A percentile compares a stretch with the other conserved stretches of the same genome.
These are phyloP conservation scores for Brassica cretica DNA, from an alignment of 345 rosid genomes.

Conservation along the genomic window DNA sequence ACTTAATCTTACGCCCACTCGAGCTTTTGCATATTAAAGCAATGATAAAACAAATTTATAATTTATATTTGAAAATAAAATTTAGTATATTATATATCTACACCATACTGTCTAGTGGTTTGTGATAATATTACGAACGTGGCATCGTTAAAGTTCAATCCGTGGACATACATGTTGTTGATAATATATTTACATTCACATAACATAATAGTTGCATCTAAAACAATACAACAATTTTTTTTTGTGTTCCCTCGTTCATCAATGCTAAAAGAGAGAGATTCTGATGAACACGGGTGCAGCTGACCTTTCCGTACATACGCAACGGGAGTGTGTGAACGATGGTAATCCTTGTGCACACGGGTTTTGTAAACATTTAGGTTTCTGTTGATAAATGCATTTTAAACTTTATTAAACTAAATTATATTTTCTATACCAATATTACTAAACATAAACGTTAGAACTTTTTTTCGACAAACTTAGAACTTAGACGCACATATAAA, in stretches of 20 bases:
- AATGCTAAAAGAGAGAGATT: constrained; percentile 2
- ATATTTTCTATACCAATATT: neutral
- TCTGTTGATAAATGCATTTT: neutral
- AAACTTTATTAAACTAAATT: neutral
- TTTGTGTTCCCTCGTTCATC: constrained; percentile 2
- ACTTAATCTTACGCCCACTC: constrained; percentile 9
- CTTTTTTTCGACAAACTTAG: too few species aligned
- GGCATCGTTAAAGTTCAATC: neutral
- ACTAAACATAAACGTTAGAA: neutral
- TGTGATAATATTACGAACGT: neutral
- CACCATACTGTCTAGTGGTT: neutral
- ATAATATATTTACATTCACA: neutral
- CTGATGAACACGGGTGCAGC: neutral
- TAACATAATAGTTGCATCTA: neutral
- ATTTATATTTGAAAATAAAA: neutral
- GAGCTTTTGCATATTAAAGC: neutral
- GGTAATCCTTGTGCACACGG: neutral
- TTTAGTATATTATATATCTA: neutral
- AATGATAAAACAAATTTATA: neutral
- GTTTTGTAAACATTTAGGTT: neutral
- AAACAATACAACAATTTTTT: neutral
- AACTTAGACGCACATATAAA: neutral
- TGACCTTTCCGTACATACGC: constrained; percentile 14
- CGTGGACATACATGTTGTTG: neutral
- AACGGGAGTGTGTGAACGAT: neutral